Percentiles rank a stretch among this genome's conserved stretches.
Conservation (phyloP, 139 green algal genomes). For the Chlorella sp. region DNA sequence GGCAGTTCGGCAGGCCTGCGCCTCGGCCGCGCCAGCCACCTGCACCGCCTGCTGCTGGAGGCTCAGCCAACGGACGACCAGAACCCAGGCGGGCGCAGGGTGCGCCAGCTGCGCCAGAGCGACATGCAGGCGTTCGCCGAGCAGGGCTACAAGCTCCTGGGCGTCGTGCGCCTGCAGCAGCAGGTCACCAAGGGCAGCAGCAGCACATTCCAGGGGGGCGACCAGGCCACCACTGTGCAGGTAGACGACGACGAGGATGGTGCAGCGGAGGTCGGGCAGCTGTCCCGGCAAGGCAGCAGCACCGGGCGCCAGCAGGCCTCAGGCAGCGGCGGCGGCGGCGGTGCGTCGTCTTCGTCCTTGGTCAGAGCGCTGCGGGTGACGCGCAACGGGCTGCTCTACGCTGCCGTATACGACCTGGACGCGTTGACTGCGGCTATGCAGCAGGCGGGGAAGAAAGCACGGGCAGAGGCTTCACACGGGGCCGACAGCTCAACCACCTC, state of each 20-base stretch:
- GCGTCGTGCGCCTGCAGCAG: background rate
- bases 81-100: background rate
- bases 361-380: background rate
- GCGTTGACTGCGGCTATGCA: background rate
- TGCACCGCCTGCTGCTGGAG: background rate
- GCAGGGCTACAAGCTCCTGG: background rate
- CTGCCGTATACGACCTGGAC: constrained; percentile 1
- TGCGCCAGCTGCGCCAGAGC: background rate
- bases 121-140: background rate
- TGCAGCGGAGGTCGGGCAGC: too few relatives aligned
- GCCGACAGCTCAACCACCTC: too few relatives aligned
- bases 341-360: too few relatives aligned
- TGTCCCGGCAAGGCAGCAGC: too few relatives aligned
- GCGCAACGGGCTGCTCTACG: background rate
- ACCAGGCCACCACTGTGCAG: too few relatives aligned
- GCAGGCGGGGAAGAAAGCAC: background rate
- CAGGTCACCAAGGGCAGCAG: too few relatives aligned
- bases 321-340: too few relatives aligned
- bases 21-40: background rate
- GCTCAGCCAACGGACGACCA: background rate
- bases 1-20: too few relatives aligned
- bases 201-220: too few relatives aligned
- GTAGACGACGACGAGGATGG: too few relatives aligned
- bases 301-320: too few relatives aligned
- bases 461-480: too few relatives aligned